Percentiles rank a stretch among this genome's conserved stretches.
These are phyloP conservation scores for Phylloporus arenicola DNA, from an alignment of 768 basidiomycete species.

Conservation along the genomic window DNA sequence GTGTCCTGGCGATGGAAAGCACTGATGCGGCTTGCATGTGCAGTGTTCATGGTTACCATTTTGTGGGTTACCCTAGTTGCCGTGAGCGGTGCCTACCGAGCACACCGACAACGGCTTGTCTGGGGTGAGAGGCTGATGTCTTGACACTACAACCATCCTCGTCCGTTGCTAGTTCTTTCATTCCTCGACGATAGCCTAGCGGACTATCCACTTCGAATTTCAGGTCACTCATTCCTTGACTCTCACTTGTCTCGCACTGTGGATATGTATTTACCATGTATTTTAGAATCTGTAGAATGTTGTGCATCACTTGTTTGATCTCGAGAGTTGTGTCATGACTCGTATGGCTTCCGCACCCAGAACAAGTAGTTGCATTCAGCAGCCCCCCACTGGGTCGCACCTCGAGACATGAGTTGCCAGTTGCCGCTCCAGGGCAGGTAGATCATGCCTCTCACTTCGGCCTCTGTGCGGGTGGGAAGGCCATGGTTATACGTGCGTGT, in stretches of 20 bases:
- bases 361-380: constrained; percentile 76
- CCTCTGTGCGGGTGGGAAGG: constrained; percentile 57
- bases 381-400: constrained; percentile 41
- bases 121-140: constrained; percentile 80
- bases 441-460: constrained; percentile 73
- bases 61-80: constrained; percentile 57
- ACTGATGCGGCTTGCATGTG: constrained; percentile 56
- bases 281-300: constrained; percentile 3
- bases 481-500: constrained; percentile 42
- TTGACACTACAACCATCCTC: constrained; percentile 32
- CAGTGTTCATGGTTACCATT: constrained; percentile 52
- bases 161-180: not conserved
- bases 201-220: not conserved
- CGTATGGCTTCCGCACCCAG: constrained; percentile 71
- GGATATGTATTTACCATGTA: constrained; percentile 17
- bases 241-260: not conserved
- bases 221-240: not conserved
- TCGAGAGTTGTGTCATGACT: constrained; percentile 2
- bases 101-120: constrained; percentile 67
- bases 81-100: constrained; percentile 61
- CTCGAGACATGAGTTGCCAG: constrained; percentile 66
- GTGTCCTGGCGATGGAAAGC: constrained; percentile 69
- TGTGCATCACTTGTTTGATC: not conserved
- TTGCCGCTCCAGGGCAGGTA: constrained; percentile 66
- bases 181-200: not conserved